These are phyloP conservation scores for Jatropha multifida DNA, from an alignment of 441 rosid species.

Conservation along the genomic window DNA sequence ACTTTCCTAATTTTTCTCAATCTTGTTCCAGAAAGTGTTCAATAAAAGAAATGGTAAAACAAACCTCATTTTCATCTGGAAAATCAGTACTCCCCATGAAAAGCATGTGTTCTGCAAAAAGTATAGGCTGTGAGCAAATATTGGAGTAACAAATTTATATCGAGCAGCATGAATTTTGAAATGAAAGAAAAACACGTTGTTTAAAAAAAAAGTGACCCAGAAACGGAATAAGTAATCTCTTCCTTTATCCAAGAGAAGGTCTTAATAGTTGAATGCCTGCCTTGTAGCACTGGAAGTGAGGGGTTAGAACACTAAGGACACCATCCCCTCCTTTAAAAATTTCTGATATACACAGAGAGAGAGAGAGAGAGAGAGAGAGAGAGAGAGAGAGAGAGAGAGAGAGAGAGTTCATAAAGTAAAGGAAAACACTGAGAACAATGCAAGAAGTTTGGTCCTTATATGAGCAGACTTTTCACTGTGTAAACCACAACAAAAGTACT, in stretches of 20 bases:
- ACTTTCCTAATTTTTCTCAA: not conserved
- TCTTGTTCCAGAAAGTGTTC: not conserved
- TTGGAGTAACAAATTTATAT: not conserved
- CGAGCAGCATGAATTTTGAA: not conserved
- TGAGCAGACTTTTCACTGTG: not conserved
- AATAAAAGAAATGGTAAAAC: constrained; percentile 24
- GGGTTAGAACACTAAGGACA: too few species aligned
- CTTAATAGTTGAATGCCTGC: too few species aligned
- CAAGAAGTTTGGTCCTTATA: not conserved
- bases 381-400: too few species aligned
- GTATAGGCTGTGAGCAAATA: constrained; percentile 10
- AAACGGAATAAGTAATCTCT: too few species aligned
- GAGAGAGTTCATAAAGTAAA: not conserved
- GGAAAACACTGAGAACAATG: not conserved
- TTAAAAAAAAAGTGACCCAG: not conserved
- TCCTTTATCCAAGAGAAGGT: too few species aligned
- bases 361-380: too few species aligned
- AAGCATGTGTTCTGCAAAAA: constrained; percentile 88
- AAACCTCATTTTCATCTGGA: constrained; percentile 97
- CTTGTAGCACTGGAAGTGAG: too few species aligned
- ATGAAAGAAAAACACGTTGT: not conserved
- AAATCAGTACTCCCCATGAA: constrained; percentile 95
- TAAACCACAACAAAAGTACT: not conserved
- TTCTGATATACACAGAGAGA: too few species aligned
- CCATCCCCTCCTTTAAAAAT: too few species aligned